Percentiles rank a stretch among this genome's conserved stretches.
Evolutionary conservation across 805 yeast species (phyloP).

Genomic region (Myxozyma neotropica): DNA sequence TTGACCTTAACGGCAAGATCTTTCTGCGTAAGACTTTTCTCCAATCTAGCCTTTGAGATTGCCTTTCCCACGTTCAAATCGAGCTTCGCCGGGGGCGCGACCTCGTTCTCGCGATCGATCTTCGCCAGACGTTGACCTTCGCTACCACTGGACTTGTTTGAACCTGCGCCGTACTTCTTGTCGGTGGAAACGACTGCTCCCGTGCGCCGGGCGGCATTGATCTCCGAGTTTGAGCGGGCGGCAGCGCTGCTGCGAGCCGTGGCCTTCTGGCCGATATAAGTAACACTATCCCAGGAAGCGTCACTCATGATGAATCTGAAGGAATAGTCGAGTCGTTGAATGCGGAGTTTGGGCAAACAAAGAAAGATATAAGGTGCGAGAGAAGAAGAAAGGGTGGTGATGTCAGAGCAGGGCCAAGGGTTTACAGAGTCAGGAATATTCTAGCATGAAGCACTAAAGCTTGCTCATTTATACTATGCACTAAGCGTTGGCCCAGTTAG

Average conservation of each 20-base stretch:
- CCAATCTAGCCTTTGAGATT: conserved; percentile 81
- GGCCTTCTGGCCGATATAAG: conserved; percentile 86
- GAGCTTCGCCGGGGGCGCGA: conserved; percentile 87
- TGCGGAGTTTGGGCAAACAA: background rate
- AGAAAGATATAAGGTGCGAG: background rate
- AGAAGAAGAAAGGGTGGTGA: background rate
- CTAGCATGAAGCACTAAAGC: background rate
- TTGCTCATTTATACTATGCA: conserved; percentile 7
- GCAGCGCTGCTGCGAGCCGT: conserved; percentile 78
- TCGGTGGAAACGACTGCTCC: conserved; percentile 90
- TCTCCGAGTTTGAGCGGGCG: conserved; percentile 72
- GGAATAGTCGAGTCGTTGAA: background rate
- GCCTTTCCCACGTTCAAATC: conserved; percentile 85
- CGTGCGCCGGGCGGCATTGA: conserved; percentile 91
- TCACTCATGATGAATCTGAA: conserved; percentile 9
- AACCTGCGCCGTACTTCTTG: conserved; percentile 77
- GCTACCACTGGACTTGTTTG: conserved; percentile 64
- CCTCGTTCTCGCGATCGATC: conserved; percentile 90
- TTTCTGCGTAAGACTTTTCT: conserved; percentile 87
- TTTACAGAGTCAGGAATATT: background rate
- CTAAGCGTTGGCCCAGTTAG: background rate
- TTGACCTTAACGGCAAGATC: conserved; percentile 93
- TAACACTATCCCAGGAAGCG: conserved; percentile 86
- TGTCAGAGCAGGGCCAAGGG: conserved; percentile 2
- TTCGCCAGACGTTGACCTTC: conserved; percentile 96